Conservation (phyloP, 2,329 filamentous ascomycete species). For the Diaporthe batatas region DNA sequence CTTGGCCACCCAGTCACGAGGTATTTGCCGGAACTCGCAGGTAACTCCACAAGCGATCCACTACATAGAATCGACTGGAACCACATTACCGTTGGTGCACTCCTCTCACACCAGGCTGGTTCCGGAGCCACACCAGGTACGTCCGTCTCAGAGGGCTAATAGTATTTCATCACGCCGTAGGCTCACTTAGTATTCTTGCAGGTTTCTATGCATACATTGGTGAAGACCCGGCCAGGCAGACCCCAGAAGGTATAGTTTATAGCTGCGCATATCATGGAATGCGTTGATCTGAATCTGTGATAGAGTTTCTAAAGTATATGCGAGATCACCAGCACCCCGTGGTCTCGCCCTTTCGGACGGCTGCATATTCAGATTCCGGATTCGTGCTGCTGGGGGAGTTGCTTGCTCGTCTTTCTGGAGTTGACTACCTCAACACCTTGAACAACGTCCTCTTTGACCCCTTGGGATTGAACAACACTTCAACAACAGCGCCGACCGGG, state of each 20-base stretch:
- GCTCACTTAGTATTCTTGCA: not conserved
- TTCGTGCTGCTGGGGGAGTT: not conserved
- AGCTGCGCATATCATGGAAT: too few relatives aligned
- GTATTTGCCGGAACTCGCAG: not conserved
- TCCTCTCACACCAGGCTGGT: not conserved
- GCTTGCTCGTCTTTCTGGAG: not conserved
- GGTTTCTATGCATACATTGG: not conserved
- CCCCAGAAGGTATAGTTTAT: not conserved
- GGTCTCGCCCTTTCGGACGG: not conserved
- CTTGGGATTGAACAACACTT: not conserved
- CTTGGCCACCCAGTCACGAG: constrained; percentile 9
- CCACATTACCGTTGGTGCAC: not conserved
- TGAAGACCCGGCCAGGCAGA: not conserved
- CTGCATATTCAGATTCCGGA: constrained; percentile 1
- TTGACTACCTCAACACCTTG: not conserved
- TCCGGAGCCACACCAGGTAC: not conserved
- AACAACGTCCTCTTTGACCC: not conserved
- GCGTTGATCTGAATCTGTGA: not conserved
- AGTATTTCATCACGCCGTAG: not conserved
- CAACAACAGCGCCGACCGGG: not conserved
- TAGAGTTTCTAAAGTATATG: not conserved
- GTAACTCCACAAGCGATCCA: not conserved
- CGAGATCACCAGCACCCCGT: not conserved
- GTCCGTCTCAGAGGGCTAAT: not conserved
- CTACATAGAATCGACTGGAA: not conserved